A percentile compares a stretch with the other conserved stretches of the same genome.
These are phyloP conservation scores for Rusavskia elegans DNA, from an alignment of 495 filamentous ascomycete genomes.

Conservation along the genomic window DNA sequence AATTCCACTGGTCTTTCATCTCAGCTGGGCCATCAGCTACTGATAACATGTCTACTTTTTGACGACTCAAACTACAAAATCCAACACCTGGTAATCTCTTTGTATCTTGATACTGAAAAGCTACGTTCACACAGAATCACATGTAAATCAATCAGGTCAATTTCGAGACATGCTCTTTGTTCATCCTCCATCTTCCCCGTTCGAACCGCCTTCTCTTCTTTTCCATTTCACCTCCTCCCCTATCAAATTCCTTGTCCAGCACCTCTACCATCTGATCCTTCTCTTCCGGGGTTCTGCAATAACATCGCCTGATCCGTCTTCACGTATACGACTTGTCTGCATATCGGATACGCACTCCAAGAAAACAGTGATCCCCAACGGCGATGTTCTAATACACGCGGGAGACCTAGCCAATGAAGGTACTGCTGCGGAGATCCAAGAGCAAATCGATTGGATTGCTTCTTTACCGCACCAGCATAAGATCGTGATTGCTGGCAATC, in stretches of 20 bases:
- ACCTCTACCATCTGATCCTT: slow-evolving; percentile 44
- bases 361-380: slow-evolving; percentile 52
- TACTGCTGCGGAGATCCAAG: slow-evolving; percentile 53
- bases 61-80: too few species aligned
- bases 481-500: slow-evolving; percentile 77
- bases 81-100: too few species aligned
- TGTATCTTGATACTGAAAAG: background rate
- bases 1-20: too few species aligned
- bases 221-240: slow-evolving; percentile 35
- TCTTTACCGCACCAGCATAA: slow-evolving; percentile 60
- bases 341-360: slow-evolving; percentile 78
- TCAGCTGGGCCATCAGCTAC: too few species aligned
- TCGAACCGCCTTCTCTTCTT: slow-evolving; percentile 28
- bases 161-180: background rate
- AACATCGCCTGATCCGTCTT: slow-evolving; percentile 29
- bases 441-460: slow-evolving; percentile 63
- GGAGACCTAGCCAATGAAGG: slow-evolving; percentile 72
- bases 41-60: too few species aligned
- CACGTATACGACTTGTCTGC: slow-evolving; percentile 61
- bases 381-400: slow-evolving; percentile 79
- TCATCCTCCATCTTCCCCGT: slow-evolving; percentile 22
- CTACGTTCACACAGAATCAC: background rate
- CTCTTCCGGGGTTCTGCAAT: slow-evolving; percentile 46
- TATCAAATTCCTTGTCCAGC: slow-evolving; percentile 29
- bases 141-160: background rate